A percentile compares a stretch with the other conserved stretches of the same genome.
Evolutionary conservation across 1,139 yeast genomes (phyloP).

Genomic region (Nakaseomyces uthaithaninus): DNA sequence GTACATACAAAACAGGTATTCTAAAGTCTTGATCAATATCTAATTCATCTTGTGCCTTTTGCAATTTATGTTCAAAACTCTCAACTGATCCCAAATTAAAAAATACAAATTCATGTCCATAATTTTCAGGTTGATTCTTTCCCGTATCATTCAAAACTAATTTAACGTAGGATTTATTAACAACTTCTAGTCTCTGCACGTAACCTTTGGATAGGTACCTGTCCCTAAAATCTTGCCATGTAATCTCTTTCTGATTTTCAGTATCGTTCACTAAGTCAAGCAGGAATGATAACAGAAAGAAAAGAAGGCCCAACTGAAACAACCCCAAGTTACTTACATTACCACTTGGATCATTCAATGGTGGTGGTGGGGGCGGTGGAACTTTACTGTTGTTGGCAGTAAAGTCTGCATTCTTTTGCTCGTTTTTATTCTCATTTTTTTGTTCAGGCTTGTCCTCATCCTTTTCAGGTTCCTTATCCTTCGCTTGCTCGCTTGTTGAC

Average conservation of each 20-base stretch:
- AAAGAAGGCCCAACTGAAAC: constrained; percentile 30
- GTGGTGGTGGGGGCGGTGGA: constrained; percentile 9
- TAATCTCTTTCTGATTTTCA: constrained; percentile 33
- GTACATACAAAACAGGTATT: constrained; percentile 57
- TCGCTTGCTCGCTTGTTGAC: background rate
- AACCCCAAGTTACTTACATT: constrained; percentile 29
- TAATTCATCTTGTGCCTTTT: constrained; percentile 52
- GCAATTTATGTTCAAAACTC: constrained; percentile 61
- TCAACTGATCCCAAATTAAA: constrained; percentile 71
- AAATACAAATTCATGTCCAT: constrained; percentile 41
- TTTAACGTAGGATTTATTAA: constrained; percentile 56
- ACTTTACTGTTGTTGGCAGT: background rate
- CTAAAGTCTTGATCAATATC: constrained; percentile 52
- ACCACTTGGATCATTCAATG: constrained; percentile 28
- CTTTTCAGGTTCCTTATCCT: background rate
- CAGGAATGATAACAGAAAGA: constrained; percentile 28
- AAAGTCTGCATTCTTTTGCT: background rate
- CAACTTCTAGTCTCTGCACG: constrained; percentile 58
- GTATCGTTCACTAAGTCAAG: constrained; percentile 26
- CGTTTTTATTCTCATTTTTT: background rate
- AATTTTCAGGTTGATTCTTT: constrained; percentile 37
- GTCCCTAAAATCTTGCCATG: constrained; percentile 61
- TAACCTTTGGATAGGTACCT: constrained; percentile 55
- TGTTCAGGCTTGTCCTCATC: background rate
- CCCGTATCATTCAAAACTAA: constrained; percentile 61